A percentile compares a stretch with the other conserved stretches of the same genome.
Conservation (phyloP, 148 eudicot species). For the Rhododendron henanense region DNA sequence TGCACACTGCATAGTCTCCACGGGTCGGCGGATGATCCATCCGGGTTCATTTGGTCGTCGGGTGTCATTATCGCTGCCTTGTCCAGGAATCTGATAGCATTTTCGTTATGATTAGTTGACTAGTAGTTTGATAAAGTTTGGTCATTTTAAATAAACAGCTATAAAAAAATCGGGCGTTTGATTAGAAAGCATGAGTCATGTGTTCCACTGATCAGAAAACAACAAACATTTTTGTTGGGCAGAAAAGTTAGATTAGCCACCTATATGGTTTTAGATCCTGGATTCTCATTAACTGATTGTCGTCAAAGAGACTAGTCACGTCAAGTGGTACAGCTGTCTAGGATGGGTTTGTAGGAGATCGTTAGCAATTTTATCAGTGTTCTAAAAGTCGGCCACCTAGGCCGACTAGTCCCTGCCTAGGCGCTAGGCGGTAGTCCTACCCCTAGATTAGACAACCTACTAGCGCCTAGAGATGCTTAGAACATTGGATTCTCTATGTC, state of each 20-base stretch:
- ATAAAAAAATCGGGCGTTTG: neutral
- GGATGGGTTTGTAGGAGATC: neutral
- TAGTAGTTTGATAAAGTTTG: neutral
- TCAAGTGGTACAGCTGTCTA: neutral
- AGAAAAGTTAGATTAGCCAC: neutral
- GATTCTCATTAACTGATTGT: neutral
- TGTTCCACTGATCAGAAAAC: neutral
- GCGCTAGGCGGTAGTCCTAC: neutral
- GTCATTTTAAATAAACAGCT: neutral
- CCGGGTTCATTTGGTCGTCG: slow-evolving; percentile 40
- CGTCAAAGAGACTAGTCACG: neutral
- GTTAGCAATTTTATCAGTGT: neutral
- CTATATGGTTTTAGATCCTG: neutral
- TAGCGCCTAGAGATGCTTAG: neutral
- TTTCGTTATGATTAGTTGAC: neutral
- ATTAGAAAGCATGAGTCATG: neutral
- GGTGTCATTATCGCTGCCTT: slow-evolving; percentile 44
- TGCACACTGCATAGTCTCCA: slow-evolving; percentile 70
- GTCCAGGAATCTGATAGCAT: slow-evolving; percentile 43
- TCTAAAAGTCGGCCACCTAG: neutral
- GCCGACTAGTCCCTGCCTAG: too few relatives aligned
- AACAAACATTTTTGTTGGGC: neutral
- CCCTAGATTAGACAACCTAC: neutral
- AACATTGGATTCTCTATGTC: neutral
- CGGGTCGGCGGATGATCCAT: slow-evolving; percentile 53